Evolutionary conservation across 768 basidiomycete genomes (phyloP).

Genomic region (Phanerochaete carnosa): DNA sequence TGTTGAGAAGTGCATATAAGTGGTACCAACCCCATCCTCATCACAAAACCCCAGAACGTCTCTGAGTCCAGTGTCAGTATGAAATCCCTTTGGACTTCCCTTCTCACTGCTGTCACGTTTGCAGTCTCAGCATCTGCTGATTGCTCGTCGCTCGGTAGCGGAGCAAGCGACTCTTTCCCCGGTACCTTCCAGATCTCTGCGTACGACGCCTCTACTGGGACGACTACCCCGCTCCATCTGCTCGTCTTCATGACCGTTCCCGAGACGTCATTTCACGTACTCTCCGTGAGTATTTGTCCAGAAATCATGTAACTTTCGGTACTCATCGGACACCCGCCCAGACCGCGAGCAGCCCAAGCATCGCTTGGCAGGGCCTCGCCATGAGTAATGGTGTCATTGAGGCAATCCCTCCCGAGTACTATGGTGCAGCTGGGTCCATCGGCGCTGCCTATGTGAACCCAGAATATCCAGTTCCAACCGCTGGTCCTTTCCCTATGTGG

Average conservation of each 20-base stretch:
- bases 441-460: conserved; percentile 1
- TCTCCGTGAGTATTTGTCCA: neutral
- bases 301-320: neutral
- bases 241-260: neutral
- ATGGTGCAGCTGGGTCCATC: neutral
- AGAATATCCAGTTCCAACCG: neutral
- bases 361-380: neutral
- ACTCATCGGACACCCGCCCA: neutral
- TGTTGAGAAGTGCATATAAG: no score
- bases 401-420: neutral
- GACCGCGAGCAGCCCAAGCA: neutral
- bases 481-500: conserved; percentile 5
- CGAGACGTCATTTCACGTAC: neutral
- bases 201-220: neutral
- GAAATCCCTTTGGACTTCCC: neutral
- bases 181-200: conserved; percentile 6
- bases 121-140: conserved; percentile 5
- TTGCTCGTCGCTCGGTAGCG: conserved; percentile 4
- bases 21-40: no score
- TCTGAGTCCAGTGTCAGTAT: neutral
- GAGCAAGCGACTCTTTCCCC: conserved; percentile 3
- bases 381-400: neutral
- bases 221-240: conserved; percentile 2
- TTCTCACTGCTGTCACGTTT: neutral
- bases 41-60: no score